These are phyloP conservation scores for Nicotiana noctiflora DNA, from an alignment of 257 asterid genomes.

Conservation along the genomic window DNA sequence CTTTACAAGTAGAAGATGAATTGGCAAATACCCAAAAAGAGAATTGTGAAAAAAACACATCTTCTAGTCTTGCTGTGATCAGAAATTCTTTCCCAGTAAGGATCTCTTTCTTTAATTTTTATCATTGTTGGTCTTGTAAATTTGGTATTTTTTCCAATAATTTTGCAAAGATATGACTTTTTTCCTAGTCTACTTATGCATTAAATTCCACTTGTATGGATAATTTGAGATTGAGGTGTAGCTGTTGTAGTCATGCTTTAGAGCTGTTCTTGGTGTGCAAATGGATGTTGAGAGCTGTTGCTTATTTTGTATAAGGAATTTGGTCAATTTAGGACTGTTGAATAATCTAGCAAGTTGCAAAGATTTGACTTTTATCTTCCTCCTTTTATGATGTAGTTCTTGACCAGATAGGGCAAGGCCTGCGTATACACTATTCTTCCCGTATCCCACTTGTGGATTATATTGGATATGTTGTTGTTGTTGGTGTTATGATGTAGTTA, in stretches of 20 bases:
- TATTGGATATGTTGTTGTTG: no score
- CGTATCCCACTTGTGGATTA: no score
- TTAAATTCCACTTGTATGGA: no score
- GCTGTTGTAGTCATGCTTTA: not conserved
- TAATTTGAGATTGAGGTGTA: not conserved
- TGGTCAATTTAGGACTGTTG: not conserved
- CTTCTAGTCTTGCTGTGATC: constrained; percentile 19
- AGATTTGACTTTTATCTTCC: not conserved
- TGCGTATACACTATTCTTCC: no score
- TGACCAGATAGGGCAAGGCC: no score
- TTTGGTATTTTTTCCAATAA: not conserved
- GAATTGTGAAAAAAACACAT: not conserved
- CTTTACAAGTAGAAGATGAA: constrained; percentile 36
- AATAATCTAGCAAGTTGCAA: not conserved
- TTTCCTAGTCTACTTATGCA: not conserved
- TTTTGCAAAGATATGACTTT: not conserved
- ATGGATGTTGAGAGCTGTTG: not conserved
- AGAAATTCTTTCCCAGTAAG: constrained; percentile 55
- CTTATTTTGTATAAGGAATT: not conserved
- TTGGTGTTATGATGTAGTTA: not conserved
- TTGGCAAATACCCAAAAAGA: constrained; percentile 23
- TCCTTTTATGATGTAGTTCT: not conserved
- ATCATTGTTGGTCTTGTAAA: no score
- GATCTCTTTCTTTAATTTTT: not conserved
- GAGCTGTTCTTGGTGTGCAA: not conserved